Percentiles rank a stretch among this genome's conserved stretches.
Conservation (phyloP, 441 rosid species). For the Euphorbia celastroides region DNA sequence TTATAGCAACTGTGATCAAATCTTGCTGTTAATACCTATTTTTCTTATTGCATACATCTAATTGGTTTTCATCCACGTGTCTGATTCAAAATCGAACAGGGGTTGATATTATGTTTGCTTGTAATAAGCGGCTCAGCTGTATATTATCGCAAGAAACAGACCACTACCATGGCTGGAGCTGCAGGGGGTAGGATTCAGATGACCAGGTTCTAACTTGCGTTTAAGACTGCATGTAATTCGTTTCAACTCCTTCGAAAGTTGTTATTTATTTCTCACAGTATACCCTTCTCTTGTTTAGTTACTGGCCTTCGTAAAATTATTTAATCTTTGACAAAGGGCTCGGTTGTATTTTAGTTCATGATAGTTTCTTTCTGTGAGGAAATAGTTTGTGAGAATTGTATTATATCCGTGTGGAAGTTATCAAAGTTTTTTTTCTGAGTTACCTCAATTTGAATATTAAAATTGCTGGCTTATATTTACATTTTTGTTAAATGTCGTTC, state of each 20-base stretch:
- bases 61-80: not conserved
- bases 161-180: slow-evolving; percentile 48
- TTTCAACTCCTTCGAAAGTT: not conserved
- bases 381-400: not conserved
- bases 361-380: too few relatives aligned
- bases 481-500: too few relatives aligned
- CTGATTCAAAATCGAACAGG: slow-evolving; percentile 34
- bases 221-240: not conserved
- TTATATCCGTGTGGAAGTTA: not conserved
- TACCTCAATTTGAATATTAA: too few relatives aligned
- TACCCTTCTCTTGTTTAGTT: not conserved
- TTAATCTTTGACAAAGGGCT: not conserved
- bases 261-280: not conserved
- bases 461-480: too few relatives aligned
- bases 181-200: slow-evolving; percentile 53
- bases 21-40: too few relatives aligned
- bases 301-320: not conserved
- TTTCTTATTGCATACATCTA: too few relatives aligned
- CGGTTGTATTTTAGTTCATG: not conserved
- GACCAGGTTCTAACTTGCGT: slow-evolving; percentile 49
- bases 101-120: slow-evolving; percentile 41
- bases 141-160: slow-evolving; percentile 55
- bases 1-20: too few relatives aligned
- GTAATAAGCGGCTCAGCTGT: slow-evolving; percentile 50
- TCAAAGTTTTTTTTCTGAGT: too few relatives aligned